A percentile compares a stretch with the other conserved stretches of the same genome.
Evolutionary conservation across 345 rosid genomes (phyloP).

Genomic region (Nephelium lappaceum): DNA sequence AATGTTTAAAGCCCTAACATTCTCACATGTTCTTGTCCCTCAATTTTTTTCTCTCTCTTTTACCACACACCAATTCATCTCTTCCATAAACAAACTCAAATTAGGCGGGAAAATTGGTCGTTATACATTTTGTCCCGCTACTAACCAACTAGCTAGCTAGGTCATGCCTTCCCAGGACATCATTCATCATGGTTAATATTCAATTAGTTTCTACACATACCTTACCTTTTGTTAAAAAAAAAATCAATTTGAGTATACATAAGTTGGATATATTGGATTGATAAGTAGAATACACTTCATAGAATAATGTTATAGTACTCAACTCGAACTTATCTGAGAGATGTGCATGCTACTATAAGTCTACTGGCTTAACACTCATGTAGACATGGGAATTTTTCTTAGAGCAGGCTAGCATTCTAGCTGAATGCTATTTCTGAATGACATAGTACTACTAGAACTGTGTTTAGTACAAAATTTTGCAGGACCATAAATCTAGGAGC

Average conservation of each 20-base stretch:
- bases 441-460: neutral
- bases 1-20: slow-evolving; percentile 17
- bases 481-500: neutral
- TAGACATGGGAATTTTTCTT: too few relatives aligned
- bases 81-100: neutral
- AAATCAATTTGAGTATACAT: neutral
- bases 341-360: too few relatives aligned
- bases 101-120: neutral
- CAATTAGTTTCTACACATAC: neutral
- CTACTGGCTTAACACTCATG: too few relatives aligned
- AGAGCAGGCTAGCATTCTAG: neutral
- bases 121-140: too few relatives aligned
- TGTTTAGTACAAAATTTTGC: neutral
- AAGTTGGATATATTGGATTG: neutral
- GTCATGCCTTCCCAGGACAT: neutral
- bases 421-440: neutral
- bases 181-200: neutral
- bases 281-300: neutral
- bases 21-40: slow-evolving; percentile 28
- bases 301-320: neutral
- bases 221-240: neutral
- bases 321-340: neutral
- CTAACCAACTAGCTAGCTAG: neutral
- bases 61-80: neutral
- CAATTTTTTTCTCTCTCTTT: neutral